These are phyloP conservation scores for Calonectria hongkongensis DNA, from an alignment of 2,329 filamentous ascomycete genomes.

Conservation along the genomic window DNA sequence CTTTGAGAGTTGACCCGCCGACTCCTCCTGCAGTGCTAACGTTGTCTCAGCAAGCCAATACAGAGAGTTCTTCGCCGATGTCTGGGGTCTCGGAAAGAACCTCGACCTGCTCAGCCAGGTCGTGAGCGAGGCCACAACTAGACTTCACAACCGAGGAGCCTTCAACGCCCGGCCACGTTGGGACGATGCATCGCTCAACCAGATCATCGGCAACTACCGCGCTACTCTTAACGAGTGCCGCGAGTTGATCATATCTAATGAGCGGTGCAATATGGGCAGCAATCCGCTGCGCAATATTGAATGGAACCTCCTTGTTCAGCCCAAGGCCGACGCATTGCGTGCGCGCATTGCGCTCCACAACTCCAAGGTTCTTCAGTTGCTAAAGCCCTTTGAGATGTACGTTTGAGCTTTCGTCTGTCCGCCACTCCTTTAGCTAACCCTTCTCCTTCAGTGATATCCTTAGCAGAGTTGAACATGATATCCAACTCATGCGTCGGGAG, in stretches of 20 bases:
- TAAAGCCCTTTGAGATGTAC: conserved; percentile 62
- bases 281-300: conserved; percentile 58
- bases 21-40: conserved; percentile 30
- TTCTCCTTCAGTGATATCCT: conserved; percentile 56
- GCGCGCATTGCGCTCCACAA: conserved; percentile 59
- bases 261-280: conserved; percentile 52
- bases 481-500: conserved; percentile 53
- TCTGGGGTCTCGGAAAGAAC: conserved; percentile 56
- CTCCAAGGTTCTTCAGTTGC: conserved; percentile 57
- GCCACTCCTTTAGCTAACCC: conserved; percentile 28
- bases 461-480: conserved; percentile 55
- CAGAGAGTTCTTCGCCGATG: conserved; percentile 57
- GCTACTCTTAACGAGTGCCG: conserved; percentile 58
- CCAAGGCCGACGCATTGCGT: conserved; percentile 57
- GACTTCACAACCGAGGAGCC: conserved; percentile 51
- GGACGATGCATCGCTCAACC: conserved; percentile 49
- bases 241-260: conserved; percentile 55
- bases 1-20: neutral
- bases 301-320: conserved; percentile 61
- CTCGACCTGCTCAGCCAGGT: conserved; percentile 58
- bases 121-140: conserved; percentile 53
- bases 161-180: conserved; percentile 48
- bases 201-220: conserved; percentile 59
- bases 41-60: conserved; percentile 55
- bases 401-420: conserved; percentile 12